Conservation (phyloP, 2,329 filamentous ascomycete genomes). For the Setomelanomma holmii region DNA sequence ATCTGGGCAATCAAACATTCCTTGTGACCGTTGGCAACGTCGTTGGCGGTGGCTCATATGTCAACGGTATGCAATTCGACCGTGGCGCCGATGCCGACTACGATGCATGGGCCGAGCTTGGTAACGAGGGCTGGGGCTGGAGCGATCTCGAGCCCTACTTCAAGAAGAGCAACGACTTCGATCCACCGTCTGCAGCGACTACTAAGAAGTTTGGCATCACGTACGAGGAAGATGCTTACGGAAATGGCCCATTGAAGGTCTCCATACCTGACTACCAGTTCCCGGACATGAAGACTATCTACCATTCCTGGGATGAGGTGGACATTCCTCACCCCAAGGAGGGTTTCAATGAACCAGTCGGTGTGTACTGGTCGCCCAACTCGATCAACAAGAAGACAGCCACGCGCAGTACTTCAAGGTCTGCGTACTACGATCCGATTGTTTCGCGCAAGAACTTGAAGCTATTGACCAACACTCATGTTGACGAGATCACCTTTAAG, state of each 20-base stretch:
- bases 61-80: constrained; percentile 46
- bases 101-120: constrained; percentile 63
- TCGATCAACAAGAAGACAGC: constrained; percentile 15
- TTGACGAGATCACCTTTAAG: constrained; percentile 15
- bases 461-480: constrained; percentile 17
- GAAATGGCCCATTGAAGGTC: constrained; percentile 19
- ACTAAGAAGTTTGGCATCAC: constrained; percentile 13
- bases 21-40: constrained; percentile 24
- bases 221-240: constrained; percentile 17
- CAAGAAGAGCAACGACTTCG: constrained; percentile 19
- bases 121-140: constrained; percentile 66
- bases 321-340: constrained; percentile 13
- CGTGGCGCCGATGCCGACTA: constrained; percentile 40
- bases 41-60: constrained; percentile 41
- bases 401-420: constrained; percentile 10
- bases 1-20: constrained; percentile 27
- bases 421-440: constrained; percentile 21
- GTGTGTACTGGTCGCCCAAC: constrained; percentile 34
- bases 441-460: constrained; percentile 5
- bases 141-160: constrained; percentile 52
- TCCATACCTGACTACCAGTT: constrained; percentile 23
- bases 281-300: constrained; percentile 14
- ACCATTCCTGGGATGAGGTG: constrained; percentile 8
- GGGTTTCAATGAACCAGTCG: constrained; percentile 14
- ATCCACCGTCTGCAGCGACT: constrained; percentile 20